Evolutionary conservation across 2,329 filamentous ascomycete species (phyloP).

Genomic region (Ustulina deusta): DNA sequence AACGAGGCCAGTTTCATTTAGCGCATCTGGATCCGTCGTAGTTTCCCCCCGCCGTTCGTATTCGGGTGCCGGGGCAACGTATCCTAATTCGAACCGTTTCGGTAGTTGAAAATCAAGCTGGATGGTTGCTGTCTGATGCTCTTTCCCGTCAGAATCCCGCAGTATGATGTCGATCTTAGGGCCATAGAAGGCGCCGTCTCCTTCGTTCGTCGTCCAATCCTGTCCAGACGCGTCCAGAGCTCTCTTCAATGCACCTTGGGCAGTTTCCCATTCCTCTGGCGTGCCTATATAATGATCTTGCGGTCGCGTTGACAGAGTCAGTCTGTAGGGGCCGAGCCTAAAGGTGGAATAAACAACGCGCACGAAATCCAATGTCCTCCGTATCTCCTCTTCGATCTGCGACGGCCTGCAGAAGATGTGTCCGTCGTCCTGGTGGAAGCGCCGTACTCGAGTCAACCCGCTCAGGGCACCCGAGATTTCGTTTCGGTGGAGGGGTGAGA

Average conservation of each 20-base stretch:
- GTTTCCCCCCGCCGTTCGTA: constrained; percentile 66
- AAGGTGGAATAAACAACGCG: constrained; percentile 65
- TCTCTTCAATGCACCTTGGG: constrained; percentile 73
- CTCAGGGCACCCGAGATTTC: constrained; percentile 92
- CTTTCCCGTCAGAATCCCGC: constrained; percentile 82
- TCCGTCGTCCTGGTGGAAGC: constrained; percentile 96
- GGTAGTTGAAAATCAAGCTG: constrained; percentile 92
- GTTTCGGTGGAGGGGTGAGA: constrained; percentile 94
- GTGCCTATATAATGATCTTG: constrained; percentile 82
- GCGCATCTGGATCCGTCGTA: constrained; percentile 60
- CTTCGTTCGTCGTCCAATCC: constrained; percentile 79
- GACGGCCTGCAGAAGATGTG: constrained; percentile 87
- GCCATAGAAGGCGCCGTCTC: constrained; percentile 90
- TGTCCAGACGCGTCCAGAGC: constrained; percentile 73
- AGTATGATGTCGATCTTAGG: constrained; percentile 92
- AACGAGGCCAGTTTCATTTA: constrained; percentile 68
- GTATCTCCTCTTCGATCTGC: constrained; percentile 72
- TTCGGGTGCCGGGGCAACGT: constrained; percentile 76
- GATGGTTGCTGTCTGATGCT: constrained; percentile 89
- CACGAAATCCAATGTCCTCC: constrained; percentile 59
- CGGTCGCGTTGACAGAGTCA: constrained; percentile 84
- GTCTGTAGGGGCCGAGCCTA: constrained; percentile 78
- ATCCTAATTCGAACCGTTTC: constrained; percentile 81
- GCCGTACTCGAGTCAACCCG: constrained; percentile 89
- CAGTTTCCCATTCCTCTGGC: constrained; percentile 73